Evolutionary conservation across 1,139 yeast species (phyloP).

Genomic region (Arxiozyma slooffiae): DNA sequence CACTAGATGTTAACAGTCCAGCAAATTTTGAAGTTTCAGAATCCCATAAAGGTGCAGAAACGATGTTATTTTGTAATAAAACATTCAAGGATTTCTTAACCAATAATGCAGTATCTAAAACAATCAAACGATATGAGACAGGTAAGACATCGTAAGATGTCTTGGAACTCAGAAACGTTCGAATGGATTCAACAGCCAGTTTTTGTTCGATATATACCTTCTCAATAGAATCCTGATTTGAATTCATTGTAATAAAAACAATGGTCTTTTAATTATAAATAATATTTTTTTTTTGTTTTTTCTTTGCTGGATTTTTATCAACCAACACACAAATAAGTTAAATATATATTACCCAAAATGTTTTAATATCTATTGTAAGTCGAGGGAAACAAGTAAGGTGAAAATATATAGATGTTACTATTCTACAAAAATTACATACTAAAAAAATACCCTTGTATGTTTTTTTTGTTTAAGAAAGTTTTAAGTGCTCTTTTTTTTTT

Average conservation of each 20-base stretch:
- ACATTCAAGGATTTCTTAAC: slow-evolving; percentile 89
- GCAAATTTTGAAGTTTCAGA: slow-evolving; percentile 83
- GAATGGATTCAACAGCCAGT: slow-evolving; percentile 64
- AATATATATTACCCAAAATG: not conserved
- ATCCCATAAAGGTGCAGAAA: slow-evolving; percentile 96
- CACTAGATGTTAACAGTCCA: slow-evolving; percentile 84
- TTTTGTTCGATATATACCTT: slow-evolving; percentile 42
- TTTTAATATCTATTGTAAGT: not conserved
- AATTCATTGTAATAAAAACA: not conserved
- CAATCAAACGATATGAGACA: slow-evolving; percentile 86
- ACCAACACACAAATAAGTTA: not conserved
- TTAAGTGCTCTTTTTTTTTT: not conserved
- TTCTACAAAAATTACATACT: not conserved
- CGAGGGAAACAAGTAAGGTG: not conserved
- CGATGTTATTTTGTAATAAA: slow-evolving; percentile 83
- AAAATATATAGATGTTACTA: not conserved
- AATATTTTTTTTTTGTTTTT: not conserved
- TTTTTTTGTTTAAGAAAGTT: no score
- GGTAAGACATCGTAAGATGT: slow-evolving; percentile 96
- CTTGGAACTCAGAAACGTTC: slow-evolving; percentile 76
- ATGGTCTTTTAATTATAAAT: not conserved
- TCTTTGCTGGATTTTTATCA: not conserved
- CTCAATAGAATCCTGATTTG: slow-evolving; percentile 6
- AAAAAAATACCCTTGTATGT: not conserved
- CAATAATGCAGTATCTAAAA: slow-evolving; percentile 80